A percentile compares a stretch with the other conserved stretches of the same genome.
Evolutionary conservation across 2,329 filamentous ascomycete species (phyloP).

Genomic region (Cladophialophora carrionii): DNA sequence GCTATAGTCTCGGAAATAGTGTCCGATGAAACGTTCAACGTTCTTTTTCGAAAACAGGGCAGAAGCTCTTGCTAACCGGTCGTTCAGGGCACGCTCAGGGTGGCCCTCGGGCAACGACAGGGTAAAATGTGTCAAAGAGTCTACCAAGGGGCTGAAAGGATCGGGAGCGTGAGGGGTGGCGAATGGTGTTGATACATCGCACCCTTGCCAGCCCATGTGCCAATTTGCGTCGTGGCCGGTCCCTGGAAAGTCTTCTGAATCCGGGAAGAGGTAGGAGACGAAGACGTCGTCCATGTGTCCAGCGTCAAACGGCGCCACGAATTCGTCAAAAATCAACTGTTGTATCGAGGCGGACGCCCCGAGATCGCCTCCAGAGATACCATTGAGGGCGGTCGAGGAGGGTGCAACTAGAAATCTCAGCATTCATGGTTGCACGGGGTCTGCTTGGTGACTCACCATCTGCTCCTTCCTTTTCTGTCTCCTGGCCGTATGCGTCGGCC

Average conservation of each 20-base stretch:
- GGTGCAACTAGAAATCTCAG: not conserved
- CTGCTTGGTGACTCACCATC: constrained; percentile 1
- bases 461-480: not conserved
- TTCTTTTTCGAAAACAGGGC: constrained; percentile 11
- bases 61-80: constrained; percentile 3
- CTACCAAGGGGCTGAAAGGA: constrained; percentile 11
- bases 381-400: not conserved
- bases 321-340: constrained; percentile 12
- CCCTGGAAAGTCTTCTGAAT: constrained; percentile 12
- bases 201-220: not conserved
- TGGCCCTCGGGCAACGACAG: constrained; percentile 14
- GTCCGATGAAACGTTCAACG: constrained; percentile 16
- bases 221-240: not conserved
- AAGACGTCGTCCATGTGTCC: constrained; percentile 13
- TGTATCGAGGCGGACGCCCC: not conserved
- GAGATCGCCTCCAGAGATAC: constrained; percentile 4
- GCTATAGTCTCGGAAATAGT: constrained; percentile 19
- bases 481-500: constrained; percentile 7
- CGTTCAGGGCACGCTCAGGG: constrained; percentile 8
- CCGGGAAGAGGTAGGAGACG: constrained; percentile 13
- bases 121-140: constrained; percentile 16
- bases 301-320: constrained; percentile 2
- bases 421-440: not conserved
- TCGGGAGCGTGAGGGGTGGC: not conserved
- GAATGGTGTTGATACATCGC: not conserved